Percentiles rank a stretch among this genome's conserved stretches.
Conservation (phyloP, 1,284 basidiomycete species). For the Ceratorhiza oryzae-sativae region DNA sequence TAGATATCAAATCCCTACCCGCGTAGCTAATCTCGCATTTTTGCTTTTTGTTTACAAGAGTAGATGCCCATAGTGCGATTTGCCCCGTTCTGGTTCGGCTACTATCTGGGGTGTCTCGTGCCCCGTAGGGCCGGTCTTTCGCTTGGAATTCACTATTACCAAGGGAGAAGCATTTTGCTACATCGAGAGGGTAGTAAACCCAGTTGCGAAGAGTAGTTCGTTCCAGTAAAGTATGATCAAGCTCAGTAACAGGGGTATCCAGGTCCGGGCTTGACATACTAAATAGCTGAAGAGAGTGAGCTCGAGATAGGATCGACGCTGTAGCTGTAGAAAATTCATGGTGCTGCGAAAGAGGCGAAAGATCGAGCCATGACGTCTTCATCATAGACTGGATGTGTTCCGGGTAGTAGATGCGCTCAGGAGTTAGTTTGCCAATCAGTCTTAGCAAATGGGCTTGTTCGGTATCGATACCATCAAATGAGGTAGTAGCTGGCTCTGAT, state of each 20-base stretch:
- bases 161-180: background rate
- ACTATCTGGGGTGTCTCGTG: too few species aligned
- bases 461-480: constrained; percentile 51
- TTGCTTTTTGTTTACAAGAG: background rate
- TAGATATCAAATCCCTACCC: background rate
- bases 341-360: constrained; percentile 50
- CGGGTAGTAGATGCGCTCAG: constrained; percentile 54
- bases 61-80: background rate
- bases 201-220: background rate
- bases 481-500: constrained; percentile 52
- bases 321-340: constrained; percentile 45
- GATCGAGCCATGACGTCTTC: constrained; percentile 50
- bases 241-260: background rate
- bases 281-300: constrained; percentile 11
- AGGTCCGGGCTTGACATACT: background rate
- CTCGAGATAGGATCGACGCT: background rate
- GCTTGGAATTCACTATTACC: background rate
- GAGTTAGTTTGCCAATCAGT: constrained; percentile 52
- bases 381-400: constrained; percentile 53
- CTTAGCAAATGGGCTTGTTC: constrained; percentile 50
- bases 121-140: too few species aligned
- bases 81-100: background rate
- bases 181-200: constrained; percentile 10
- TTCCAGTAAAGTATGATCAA: background rate
- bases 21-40: background rate